Percentiles rank a stretch among this genome's conserved stretches.
phyloP scores from a whole-genome alignment of 2,329 filamentous ascomycete genomes.

The Diaporthe citri region DNA sequence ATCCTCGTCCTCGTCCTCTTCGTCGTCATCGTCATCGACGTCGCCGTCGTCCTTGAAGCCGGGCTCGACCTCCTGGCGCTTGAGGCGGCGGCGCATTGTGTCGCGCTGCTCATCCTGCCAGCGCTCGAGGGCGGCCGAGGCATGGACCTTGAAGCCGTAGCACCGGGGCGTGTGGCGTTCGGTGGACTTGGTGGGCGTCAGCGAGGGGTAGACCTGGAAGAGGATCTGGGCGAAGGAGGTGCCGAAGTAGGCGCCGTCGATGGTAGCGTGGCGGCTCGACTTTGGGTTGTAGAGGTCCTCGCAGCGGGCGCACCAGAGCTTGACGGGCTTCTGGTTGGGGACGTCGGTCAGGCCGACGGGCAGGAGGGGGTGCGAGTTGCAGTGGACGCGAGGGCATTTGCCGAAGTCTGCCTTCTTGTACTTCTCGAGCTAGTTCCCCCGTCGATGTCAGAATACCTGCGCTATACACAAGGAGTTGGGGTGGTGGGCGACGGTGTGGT shows the following conservation, averaged over 20 bases:
- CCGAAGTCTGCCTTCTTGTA: constrained; percentile 99
- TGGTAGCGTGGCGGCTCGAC: constrained; percentile 92
- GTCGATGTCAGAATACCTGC: constrained; percentile 2
- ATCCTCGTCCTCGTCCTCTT: constrained; percentile 70
- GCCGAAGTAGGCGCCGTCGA: constrained; percentile 98
- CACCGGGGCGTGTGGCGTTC: constrained; percentile 90
- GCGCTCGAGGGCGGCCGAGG: constrained; percentile 85
- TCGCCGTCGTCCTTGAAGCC: constrained; percentile 81
- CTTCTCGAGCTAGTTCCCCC: constrained; percentile 84
- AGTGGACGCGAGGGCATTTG: constrained; percentile 97
- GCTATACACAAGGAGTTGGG: not conserved
- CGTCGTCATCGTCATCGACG: constrained; percentile 72
- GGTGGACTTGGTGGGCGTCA: constrained; percentile 87
- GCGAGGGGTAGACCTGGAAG: constrained; percentile 95
- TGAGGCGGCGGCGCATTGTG: constrained; percentile 83
- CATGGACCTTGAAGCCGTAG: constrained; percentile 96
- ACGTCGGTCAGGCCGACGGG: constrained; percentile 95
- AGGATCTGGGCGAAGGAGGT: constrained; percentile 99
- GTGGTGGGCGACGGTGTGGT: not conserved
- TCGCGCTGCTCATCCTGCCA: constrained; percentile 90
- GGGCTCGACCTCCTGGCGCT: constrained; percentile 79
- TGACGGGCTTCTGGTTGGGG: constrained; percentile 88
- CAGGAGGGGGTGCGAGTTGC: constrained; percentile 90
- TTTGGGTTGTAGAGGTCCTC: constrained; percentile 99
- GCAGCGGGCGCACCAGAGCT: constrained; percentile 96